A percentile compares a stretch with the other conserved stretches of the same genome.
phyloP scores from a whole-genome alignment of 768 basidiomycete species.

The Leccinellum albellum region DNA sequence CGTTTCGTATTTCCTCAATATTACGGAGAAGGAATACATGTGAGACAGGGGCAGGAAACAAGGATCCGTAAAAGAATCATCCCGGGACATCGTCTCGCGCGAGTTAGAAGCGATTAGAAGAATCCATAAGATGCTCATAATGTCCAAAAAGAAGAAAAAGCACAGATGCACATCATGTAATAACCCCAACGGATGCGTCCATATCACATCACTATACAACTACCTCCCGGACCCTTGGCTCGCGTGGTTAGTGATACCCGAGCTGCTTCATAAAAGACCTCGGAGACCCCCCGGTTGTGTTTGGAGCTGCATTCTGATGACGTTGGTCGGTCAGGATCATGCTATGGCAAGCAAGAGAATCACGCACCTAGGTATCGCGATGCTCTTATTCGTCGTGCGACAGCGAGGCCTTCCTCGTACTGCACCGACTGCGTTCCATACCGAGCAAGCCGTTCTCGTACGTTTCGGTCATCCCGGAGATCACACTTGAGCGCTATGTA shows the following conservation, averaged over 20 bases:
- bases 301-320: conserved; percentile 90
- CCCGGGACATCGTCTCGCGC: background rate
- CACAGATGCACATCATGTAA: background rate
- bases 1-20: conserved; percentile 2
- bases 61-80: background rate
- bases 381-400: conserved; percentile 86
- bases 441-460: conserved; percentile 68
- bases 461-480: conserved; percentile 76
- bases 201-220: conserved; percentile 60
- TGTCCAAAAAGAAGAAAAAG: conserved; percentile 5
- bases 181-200: background rate
- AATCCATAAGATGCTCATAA: conserved; percentile 17
- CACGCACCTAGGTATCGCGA: conserved; percentile 87
- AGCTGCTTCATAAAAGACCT: conserved; percentile 91
- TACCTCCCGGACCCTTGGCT: conserved; percentile 56
- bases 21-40: conserved; percentile 16
- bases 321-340: background rate
- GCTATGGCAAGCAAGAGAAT: background rate
- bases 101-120: conserved; percentile 19
- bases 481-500: conserved; percentile 88
- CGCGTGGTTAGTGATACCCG: conserved; percentile 77
- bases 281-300: conserved; percentile 90
- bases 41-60: background rate
- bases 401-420: conserved; percentile 89
- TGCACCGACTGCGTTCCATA: conserved; percentile 71